Conservation (phyloP, 345 rosid genomes). For the Lepidium africanum region DNA sequence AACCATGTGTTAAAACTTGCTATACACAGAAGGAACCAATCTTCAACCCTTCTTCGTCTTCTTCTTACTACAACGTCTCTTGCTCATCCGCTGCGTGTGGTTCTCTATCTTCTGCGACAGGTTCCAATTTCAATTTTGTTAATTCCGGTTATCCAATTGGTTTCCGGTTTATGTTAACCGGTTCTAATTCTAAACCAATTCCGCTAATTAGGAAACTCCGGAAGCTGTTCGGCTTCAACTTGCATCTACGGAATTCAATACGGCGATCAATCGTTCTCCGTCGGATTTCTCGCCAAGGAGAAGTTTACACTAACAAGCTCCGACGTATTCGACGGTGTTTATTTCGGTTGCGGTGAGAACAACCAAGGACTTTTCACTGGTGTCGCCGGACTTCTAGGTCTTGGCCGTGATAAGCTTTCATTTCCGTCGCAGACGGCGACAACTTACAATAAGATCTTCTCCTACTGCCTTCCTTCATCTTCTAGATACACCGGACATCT, state of each 20-base stretch:
- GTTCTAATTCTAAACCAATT: not conserved
- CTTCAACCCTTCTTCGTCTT: constrained; percentile 46
- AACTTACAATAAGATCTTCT: constrained; percentile 58
- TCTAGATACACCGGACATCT: constrained; percentile 62
- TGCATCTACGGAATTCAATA: constrained; percentile 77
- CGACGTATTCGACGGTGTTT: constrained; percentile 37
- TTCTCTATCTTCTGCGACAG: constrained; percentile 46
- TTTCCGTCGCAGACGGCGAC: constrained; percentile 56
- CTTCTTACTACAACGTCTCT: constrained; percentile 50
- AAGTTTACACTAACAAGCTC: constrained; percentile 45
- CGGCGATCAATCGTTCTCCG: constrained; percentile 68
- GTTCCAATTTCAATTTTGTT: constrained; percentile 19
- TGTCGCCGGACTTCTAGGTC: constrained; percentile 73
- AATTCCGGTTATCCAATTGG: not conserved
- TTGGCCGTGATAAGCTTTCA: constrained; percentile 66
- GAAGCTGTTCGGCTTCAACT: constrained; percentile 41
- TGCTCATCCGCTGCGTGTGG: constrained; percentile 42
- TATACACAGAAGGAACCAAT: constrained; percentile 44
- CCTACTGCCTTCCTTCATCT: constrained; percentile 82
- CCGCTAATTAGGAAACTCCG: constrained; percentile 32
- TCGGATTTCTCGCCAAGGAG: constrained; percentile 59
- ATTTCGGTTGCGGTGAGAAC: constrained; percentile 81
- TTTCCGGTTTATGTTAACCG: constrained; percentile 7
- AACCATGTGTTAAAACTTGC: constrained; percentile 44
- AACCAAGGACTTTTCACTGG: constrained; percentile 69